A percentile compares a stretch with the other conserved stretches of the same genome.
Conservation (phyloP, 192 early-diverging fungal species). For the Coemansia umbellata region DNA sequence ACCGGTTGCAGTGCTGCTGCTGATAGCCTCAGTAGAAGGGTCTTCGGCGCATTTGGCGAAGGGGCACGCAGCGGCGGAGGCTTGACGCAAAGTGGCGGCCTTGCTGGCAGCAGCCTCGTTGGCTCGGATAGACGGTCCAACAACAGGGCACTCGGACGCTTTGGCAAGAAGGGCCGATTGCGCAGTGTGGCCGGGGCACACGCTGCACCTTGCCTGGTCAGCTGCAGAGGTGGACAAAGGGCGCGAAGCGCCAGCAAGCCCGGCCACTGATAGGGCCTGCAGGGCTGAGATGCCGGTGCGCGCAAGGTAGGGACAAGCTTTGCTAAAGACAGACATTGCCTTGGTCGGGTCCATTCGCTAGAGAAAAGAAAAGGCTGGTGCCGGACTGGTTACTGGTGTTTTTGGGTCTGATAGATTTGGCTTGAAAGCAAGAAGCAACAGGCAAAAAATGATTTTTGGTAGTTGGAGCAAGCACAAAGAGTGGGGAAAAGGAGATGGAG, state of each 20-base stretch:
- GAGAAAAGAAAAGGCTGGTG: too few relatives aligned
- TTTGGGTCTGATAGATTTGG: too few relatives aligned
- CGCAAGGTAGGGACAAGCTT: slow-evolving; percentile 49
- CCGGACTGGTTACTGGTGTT: too few relatives aligned
- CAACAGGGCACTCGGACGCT: slow-evolving; percentile 49
- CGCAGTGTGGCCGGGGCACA: slow-evolving; percentile 48
- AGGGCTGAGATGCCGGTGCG: slow-evolving; percentile 42
- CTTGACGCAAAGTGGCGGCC: not conserved
- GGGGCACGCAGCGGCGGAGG: slow-evolving; percentile 27
- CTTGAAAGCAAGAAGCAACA: too few relatives aligned
- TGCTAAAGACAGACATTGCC: slow-evolving; percentile 49
- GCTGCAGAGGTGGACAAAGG: slow-evolving; percentile 39
- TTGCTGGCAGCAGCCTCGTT: slow-evolving; percentile 20
- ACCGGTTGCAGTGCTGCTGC: slow-evolving; percentile 6
- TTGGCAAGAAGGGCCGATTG: slow-evolving; percentile 52
- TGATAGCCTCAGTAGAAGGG: not conserved
- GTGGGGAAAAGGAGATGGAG: too few relatives aligned
- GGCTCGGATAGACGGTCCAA: slow-evolving; percentile 44
- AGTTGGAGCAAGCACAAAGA: too few relatives aligned
- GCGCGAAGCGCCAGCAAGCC: slow-evolving; percentile 11
- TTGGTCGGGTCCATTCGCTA: slow-evolving; percentile 42
- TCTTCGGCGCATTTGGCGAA: slow-evolving; percentile 24
- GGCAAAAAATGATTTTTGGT: too few relatives aligned
- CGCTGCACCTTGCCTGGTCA: slow-evolving; percentile 39
- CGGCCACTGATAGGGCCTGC: slow-evolving; percentile 25